Evolutionary conservation across 306 rosid genomes (phyloP).

Genomic region (Gastrolobium villosum): DNA sequence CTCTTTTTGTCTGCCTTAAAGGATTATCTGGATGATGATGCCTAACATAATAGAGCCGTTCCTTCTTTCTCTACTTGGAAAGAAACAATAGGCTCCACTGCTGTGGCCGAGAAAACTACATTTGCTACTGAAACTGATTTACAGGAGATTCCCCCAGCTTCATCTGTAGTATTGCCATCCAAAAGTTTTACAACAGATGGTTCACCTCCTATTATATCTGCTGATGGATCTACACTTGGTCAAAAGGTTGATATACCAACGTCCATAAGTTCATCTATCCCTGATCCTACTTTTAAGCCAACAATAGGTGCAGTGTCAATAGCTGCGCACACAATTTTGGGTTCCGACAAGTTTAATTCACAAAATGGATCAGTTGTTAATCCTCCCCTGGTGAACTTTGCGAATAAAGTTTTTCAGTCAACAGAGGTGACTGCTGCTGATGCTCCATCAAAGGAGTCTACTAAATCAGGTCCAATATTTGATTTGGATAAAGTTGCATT

Average conservation of each 20-base stretch:
- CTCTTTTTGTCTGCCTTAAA: no score
- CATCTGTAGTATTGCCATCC: slow-evolving; percentile 49
- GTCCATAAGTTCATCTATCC: slow-evolving; percentile 44
- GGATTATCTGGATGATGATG: no score
- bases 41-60: no score
- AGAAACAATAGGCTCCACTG: slow-evolving; percentile 48
- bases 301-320: slow-evolving; percentile 28
- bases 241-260: slow-evolving; percentile 48
- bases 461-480: slow-evolving; percentile 44
- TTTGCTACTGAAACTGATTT: slow-evolving; percentile 42
- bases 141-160: slow-evolving; percentile 51
- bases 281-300: slow-evolving; percentile 46
- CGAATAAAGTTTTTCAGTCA: slow-evolving; percentile 18
- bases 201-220: slow-evolving; percentile 40
- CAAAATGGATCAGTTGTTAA: slow-evolving; percentile 47
- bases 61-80: no score
- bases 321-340: slow-evolving; percentile 44
- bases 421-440: slow-evolving; percentile 28
- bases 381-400: slow-evolving; percentile 14
- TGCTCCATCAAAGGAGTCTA: slow-evolving; percentile 17
- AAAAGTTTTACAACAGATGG: slow-evolving; percentile 35
- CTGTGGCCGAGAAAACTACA: slow-evolving; percentile 49
- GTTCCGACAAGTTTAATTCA: slow-evolving; percentile 47
- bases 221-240: slow-evolving; percentile 49
- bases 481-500: slow-evolving; percentile 52